Evolutionary conservation across 1,284 basidiomycete species (phyloP), one percentile per base, ranked within the genome.

Genomic region (Cutaneotrichosporon dermatis): DNA sequence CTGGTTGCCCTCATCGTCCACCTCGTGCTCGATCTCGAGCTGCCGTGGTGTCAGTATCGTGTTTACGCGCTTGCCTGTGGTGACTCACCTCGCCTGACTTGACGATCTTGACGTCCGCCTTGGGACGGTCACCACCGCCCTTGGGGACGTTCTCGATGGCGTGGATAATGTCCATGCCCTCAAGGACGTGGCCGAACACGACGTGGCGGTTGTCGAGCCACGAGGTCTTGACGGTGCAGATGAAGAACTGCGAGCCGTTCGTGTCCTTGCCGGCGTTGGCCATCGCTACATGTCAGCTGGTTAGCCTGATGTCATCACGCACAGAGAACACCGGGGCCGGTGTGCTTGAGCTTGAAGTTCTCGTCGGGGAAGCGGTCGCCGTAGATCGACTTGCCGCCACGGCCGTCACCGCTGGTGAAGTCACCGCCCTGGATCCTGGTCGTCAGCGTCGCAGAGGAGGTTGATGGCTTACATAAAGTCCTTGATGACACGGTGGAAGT

Each of bases 301-400:
- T n/a, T 6, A 13, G 36, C 44, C 12, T 2, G 35, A 42, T 46
- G 4, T 13, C 63, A 69, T 56, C 41, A 49, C 46, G 11, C 34
- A 76, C 75, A 94, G 64, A 95, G 85, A 59, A 84, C 82, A 69
- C 92, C 92, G 58, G 89, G 85, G 46, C 83, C 85, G 66, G 89
- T 88, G 82, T 96, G 92, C 76, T 86, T 87, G 76, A 94, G 87
- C 83, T 93, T 79, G 73, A 95, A 95, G 84, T 94, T 95, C 80
- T 86, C 85, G 67, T 86, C 85, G 42, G 81, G 70, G 73, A 86
- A 86, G 66, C 80, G 46, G 69, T 80, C 80, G 55, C 83, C 83
- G 73, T 84, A 85, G 77, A 85, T 84, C 37, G 75, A 76, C 77
- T 84, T 84, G 68, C 84, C 84, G 62, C 84, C 84, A 52, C 83